A percentile compares a stretch with the other conserved stretches of the same genome.
phyloP scores from a whole-genome alignment of 2,329 filamentous ascomycete genomes.

The Fusarium pseudograminearum region DNA sequence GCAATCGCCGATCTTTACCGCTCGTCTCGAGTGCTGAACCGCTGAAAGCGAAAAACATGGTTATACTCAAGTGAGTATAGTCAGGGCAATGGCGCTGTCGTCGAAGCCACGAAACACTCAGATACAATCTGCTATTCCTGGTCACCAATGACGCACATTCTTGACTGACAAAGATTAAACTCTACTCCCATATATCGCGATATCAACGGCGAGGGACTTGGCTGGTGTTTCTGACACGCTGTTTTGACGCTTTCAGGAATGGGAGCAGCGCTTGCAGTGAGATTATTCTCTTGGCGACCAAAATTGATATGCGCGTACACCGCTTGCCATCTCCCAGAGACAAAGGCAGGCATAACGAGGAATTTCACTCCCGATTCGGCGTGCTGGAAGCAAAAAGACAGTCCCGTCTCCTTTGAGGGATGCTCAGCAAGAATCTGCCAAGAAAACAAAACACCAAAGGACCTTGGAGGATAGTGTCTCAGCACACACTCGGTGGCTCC shows the following conservation, averaged over 20 bases:
- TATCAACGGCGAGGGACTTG: slow-evolving; percentile 1
- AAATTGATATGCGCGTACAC: neutral
- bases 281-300: slow-evolving; percentile 15
- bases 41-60: slow-evolving; percentile 12
- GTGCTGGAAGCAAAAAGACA: neutral
- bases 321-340: neutral
- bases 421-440: slow-evolving; percentile 6
- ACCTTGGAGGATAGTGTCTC: slow-evolving; percentile 25
- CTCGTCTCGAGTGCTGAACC: neutral
- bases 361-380: neutral
- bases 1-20: slow-evolving; percentile 2
- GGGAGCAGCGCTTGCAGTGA: slow-evolving; percentile 22
- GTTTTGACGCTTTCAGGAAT: slow-evolving; percentile 32
- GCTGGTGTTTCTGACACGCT: slow-evolving; percentile 8
- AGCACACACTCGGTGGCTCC: slow-evolving; percentile 11
- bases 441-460: neutral
- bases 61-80: slow-evolving; percentile 29
- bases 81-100: slow-evolving; percentile 9
- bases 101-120: slow-evolving; percentile 17
- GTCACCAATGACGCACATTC: slow-evolving; percentile 30
- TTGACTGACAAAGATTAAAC: slow-evolving; percentile 1
- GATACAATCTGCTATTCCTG: slow-evolving; percentile 13
- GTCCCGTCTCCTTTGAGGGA: slow-evolving; percentile 28
- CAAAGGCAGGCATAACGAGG: neutral
- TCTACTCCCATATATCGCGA: slow-evolving; percentile 15